Conservation (phyloP, 768 basidiomycete species). For the Inosperma sp. region DNA sequence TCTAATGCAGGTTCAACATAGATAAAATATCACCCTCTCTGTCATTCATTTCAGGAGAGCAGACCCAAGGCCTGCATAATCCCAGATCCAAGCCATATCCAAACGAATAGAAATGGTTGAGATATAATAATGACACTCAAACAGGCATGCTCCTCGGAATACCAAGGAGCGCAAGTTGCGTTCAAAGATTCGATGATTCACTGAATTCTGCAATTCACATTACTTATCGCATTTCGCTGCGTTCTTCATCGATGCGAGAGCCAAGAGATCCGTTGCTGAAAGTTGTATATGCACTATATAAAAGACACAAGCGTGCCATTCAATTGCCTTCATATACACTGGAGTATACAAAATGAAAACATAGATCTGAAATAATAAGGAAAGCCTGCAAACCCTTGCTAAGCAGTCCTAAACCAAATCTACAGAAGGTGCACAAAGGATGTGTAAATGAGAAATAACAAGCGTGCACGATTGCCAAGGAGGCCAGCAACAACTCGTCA, state of each 20-base stretch:
- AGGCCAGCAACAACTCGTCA: slow-evolving; percentile 32
- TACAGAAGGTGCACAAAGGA: slow-evolving; percentile 46
- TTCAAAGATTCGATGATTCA: slow-evolving; percentile 84
- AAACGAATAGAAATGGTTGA: slow-evolving; percentile 35
- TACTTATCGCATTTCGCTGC: slow-evolving; percentile 78
- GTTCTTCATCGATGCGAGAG: slow-evolving; percentile 78
- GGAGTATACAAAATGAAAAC: slow-evolving; percentile 14
- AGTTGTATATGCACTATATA: slow-evolving; percentile 33
- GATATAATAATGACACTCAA: slow-evolving; percentile 67
- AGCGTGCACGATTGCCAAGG: slow-evolving; percentile 36
- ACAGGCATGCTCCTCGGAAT: slow-evolving; percentile 72
- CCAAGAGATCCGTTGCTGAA: slow-evolving; percentile 67
- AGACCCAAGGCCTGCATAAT: slow-evolving; percentile 33
- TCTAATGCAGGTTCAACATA: slow-evolving; percentile 29
- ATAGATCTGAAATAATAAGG: slow-evolving; percentile 24
- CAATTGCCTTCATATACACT: slow-evolving; percentile 18
- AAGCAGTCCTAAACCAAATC: slow-evolving; percentile 14
- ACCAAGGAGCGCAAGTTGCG: slow-evolving; percentile 73
- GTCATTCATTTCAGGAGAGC: slow-evolving; percentile 48
- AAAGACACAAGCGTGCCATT: slow-evolving; percentile 26
- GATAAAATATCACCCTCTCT: slow-evolving; percentile 32
- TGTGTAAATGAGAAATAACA: slow-evolving; percentile 32
- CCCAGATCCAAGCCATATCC: slow-evolving; percentile 40
- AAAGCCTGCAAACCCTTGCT: slow-evolving; percentile 8
- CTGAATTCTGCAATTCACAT: slow-evolving; percentile 81